phyloP scores from a whole-genome alignment of 441 rosid species.

The Aleurites moluccanus region DNA sequence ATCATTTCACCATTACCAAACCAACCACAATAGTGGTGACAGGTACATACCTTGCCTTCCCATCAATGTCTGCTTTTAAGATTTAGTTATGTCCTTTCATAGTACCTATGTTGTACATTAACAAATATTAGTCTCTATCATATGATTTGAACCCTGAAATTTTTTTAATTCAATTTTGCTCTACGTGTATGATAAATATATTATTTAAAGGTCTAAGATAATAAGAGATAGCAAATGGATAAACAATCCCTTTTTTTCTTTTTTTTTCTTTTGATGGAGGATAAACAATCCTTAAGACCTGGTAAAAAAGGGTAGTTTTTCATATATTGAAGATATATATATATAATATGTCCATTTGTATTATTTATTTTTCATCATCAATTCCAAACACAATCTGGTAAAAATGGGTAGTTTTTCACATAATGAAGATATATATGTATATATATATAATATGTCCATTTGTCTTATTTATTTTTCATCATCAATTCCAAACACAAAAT shows the following conservation, averaged over 20 bases:
- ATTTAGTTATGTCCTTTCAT: slow-evolving; percentile 6
- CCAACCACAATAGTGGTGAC: not conserved
- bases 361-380: too few species aligned
- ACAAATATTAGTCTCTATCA: slow-evolving; percentile 7
- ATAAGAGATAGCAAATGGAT: not conserved
- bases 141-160: not conserved
- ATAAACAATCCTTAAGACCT: not conserved
- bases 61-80: not conserved
- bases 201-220: not conserved
- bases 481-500: too few species aligned
- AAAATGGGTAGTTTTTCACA: too few species aligned
- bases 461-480: too few species aligned
- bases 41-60: not conserved
- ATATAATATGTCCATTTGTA: too few species aligned
- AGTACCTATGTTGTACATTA: not conserved
- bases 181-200: not conserved
- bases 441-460: too few species aligned
- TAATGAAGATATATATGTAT: too few species aligned
- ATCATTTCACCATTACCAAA: not conserved
- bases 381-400: too few species aligned
- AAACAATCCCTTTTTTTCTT: too few species aligned
- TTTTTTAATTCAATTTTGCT: not conserved
- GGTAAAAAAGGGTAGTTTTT: not conserved
- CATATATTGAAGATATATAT: too few species aligned
- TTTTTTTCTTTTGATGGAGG: too few species aligned